Conservation (phyloP, 441 rosid species). For the Hypseocharis bilobata region DNA sequence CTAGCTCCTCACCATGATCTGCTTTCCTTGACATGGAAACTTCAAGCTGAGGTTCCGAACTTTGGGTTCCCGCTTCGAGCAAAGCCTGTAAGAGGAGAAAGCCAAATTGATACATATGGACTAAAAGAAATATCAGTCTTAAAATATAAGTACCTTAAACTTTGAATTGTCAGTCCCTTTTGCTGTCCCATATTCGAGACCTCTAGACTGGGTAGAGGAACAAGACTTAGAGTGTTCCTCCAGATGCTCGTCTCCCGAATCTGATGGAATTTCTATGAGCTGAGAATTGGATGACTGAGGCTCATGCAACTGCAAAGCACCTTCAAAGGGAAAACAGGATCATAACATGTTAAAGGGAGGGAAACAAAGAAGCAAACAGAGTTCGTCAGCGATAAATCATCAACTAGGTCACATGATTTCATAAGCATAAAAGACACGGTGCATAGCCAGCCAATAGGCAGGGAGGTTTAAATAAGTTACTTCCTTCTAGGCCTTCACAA, state of each 20-base stretch:
- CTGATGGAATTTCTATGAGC: neutral
- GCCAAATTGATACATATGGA: neutral
- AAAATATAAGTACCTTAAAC: conserved; percentile 1
- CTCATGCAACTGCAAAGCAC: neutral
- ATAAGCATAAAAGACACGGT: too few relatives aligned
- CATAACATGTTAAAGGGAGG: too few relatives aligned
- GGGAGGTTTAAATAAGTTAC: too few relatives aligned
- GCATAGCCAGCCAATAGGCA: too few relatives aligned
- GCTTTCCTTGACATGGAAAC: neutral
- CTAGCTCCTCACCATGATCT: conserved; percentile 13
- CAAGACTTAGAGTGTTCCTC: neutral
- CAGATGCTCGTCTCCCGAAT: neutral
- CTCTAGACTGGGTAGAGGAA: neutral
- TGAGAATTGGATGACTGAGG: neutral
- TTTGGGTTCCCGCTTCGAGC: neutral
- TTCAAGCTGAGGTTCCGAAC: neutral
- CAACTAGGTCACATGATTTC: too few relatives aligned
- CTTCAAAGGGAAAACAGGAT: neutral
- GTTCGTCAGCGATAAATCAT: too few relatives aligned
- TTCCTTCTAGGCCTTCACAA: too few relatives aligned
- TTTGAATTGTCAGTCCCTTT: neutral
- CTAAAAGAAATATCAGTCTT: neutral
- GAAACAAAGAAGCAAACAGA: too few relatives aligned
- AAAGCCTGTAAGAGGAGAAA: neutral
- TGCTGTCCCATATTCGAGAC: neutral